Evolutionary conservation across 2,329 filamentous ascomycete genomes (phyloP), one percentile per base, ranked within the genome.

Genomic region (Sporothrix pseudoabietina): DNA sequence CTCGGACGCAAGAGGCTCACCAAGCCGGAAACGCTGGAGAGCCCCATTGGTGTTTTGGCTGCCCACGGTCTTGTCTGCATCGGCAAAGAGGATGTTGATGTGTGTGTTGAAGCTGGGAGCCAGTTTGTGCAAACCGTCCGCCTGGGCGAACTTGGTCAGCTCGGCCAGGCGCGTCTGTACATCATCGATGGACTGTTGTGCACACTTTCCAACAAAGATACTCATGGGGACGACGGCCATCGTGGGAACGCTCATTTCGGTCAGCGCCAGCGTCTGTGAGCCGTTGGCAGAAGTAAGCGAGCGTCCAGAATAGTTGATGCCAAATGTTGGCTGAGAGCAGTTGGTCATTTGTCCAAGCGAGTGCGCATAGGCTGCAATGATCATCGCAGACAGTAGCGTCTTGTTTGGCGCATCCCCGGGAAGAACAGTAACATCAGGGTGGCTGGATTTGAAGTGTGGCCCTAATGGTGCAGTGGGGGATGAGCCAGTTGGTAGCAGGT

Each of bases 81-180:
- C 72, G 0, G 73, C 32, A n/a, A 68, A 74, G 30, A 76, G 72
- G 7, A 76, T 72, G 71, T 76, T 76, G 72, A 76, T 68, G 44
- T 75, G 26, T 1, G 75, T 59, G 66, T 76, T 76, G 74, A 54
- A 76, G 10, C 3, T 61, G 52, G 75, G 70, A 4, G 70, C 59
- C 26, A 76, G 69, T 52, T 47, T 52, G 66, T 71, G 68, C 19
- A 71, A 44, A 32, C 44, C 7, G 59, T 76, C 74, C 10, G 75
- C 75, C 59, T 76, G 75, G 2, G 75, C 70, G 19, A 75, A 76
- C 35, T 73, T 72, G 41, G 74, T 72, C 32, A 76, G 73, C 49
- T 73, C 70, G 16, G 73, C 75, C n/a, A 76, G 71, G 61, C 76
- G 74, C 16, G 32, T 71, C 4, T 63, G 75, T 3, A 76, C 71